These are phyloP conservation scores for Paramecium bursaria DNA, from an alignment of 73 alveolate genomes.

Conservation along the genomic window DNA sequence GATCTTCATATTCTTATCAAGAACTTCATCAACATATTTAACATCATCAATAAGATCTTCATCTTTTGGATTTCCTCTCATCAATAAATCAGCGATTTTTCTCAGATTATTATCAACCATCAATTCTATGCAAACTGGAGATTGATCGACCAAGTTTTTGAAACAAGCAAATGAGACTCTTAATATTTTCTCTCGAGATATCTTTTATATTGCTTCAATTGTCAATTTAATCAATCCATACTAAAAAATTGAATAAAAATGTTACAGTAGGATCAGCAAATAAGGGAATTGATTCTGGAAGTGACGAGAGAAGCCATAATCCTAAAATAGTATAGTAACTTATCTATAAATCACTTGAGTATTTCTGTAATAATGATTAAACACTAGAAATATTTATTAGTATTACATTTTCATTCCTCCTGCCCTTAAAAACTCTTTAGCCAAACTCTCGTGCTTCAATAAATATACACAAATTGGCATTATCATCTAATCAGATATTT, in stretches of 20 bases:
- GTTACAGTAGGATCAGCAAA: slow-evolving; percentile 53
- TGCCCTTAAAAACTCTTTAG: slow-evolving; percentile 13
- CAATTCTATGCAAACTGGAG: slow-evolving; percentile 55
- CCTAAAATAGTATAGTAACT: slow-evolving; percentile 62
- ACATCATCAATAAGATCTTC: slow-evolving; percentile 69
- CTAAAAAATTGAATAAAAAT: neutral
- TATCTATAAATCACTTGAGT: slow-evolving; percentile 63
- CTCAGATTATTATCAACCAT: slow-evolving; percentile 65
- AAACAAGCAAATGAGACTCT: slow-evolving; percentile 72
- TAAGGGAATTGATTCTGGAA: slow-evolving; percentile 31
- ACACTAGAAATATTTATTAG: neutral
- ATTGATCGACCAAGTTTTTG: slow-evolving; percentile 43
- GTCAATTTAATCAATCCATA: slow-evolving; percentile 52
- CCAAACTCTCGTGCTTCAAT: slow-evolving; percentile 39
- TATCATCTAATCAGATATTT: slow-evolving; percentile 38
- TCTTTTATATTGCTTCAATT: slow-evolving; percentile 68
- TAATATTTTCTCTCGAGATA: slow-evolving; percentile 64
- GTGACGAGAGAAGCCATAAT: slow-evolving; percentile 54
- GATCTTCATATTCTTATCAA: slow-evolving; percentile 65
- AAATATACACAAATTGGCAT: slow-evolving; percentile 60
- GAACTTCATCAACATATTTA: slow-evolving; percentile 63
- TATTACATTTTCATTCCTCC: slow-evolving; percentile 30
- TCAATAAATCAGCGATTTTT: slow-evolving; percentile 60
- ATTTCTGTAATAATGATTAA: neutral
- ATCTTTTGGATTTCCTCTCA: slow-evolving; percentile 65